These are phyloP conservation scores for Begonia loranthoides DNA, from an alignment of 306 rosid genomes.

Conservation along the genomic window DNA sequence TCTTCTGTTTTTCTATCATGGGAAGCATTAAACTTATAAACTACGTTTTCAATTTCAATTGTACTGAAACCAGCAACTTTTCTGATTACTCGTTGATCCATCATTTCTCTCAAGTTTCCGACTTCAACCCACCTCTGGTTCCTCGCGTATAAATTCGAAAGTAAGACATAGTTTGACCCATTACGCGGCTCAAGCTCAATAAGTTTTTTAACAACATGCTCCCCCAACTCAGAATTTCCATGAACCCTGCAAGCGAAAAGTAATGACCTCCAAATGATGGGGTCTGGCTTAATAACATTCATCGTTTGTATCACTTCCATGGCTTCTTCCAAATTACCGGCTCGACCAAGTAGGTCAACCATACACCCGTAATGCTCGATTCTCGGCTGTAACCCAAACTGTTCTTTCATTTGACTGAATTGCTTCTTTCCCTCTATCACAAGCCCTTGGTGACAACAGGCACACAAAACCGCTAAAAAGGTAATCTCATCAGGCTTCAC, in stretches of 20 bases:
- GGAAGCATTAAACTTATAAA: slow-evolving; percentile 8
- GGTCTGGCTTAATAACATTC: slow-evolving; percentile 7
- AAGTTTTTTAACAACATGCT: slow-evolving; percentile 6
- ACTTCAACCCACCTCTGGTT: slow-evolving; percentile 10
- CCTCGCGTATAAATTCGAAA: slow-evolving; percentile 7
- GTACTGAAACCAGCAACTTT: slow-evolving; percentile 11
- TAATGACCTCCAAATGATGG: slow-evolving; percentile 10
- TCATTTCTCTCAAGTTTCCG: slow-evolving; percentile 10
- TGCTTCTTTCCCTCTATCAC: slow-evolving; percentile 8
- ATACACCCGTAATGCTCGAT: slow-evolving; percentile 13
- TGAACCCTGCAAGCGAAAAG: slow-evolving; percentile 12
- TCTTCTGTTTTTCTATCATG: slow-evolving; percentile 7
- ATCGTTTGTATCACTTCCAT: slow-evolving; percentile 4
- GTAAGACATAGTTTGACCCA: slow-evolving; percentile 8
- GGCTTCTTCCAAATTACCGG: slow-evolving; percentile 9
- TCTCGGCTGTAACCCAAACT: slow-evolving; percentile 6
- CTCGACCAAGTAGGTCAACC: slow-evolving; percentile 14
- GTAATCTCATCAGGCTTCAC: slow-evolving; percentile 8
- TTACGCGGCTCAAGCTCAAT: slow-evolving; percentile 7
- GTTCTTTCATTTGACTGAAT: slow-evolving; percentile 7
- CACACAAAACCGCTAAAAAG: slow-evolving; percentile 7
- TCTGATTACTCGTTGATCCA: slow-evolving; percentile 4
- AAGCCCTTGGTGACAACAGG: slow-evolving; percentile 15
- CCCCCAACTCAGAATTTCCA: slow-evolving; percentile 7
- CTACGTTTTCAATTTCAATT: slow-evolving; percentile 5